Evolutionary conservation across 352 stramenopile species (phyloP), one percentile per base, ranked within the genome.

Genomic region (Phytophthora constricta): DNA sequence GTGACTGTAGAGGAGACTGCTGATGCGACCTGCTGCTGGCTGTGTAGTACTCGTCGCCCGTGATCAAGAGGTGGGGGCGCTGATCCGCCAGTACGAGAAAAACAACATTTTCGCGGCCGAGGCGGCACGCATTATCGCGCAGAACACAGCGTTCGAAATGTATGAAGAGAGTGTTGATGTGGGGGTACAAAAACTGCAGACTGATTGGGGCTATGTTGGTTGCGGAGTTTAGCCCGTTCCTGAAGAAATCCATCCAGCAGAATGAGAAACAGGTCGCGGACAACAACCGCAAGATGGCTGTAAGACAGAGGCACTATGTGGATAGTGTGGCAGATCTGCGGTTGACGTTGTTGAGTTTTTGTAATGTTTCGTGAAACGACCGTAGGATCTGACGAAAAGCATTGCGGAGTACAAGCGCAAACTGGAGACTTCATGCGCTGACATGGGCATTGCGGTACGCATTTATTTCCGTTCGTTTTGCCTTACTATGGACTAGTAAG

Each of bases 81-180:
- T 94, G 51, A 72, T 92, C 43, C 81, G 76, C 7, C 66, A 82
- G 58, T 94, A 94, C 71, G 84, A 94, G 68, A 91, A 88, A 62
- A 86, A 90, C 65, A 90, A 91, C 58, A 66, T 94, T 17, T 94
- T 90, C 31, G 80, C 78, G 5, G 86, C 84, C 8, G 86, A 94
- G 51, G 70, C 76, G n/a, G 86, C 86, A 31, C 81, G 86, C n/a
- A 68, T 88, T 51, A 80, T 94, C 51, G 64, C 83, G 33, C 84
- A 91, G 69, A 90, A 92, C 68, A 90, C 80, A 17, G 74, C 81
- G 27, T 94, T 84, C 64, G 86, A 94, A 61, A 91, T 94, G 86
- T 95, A 66, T 11, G 72, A 33, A 2, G 20, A 11, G 10, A 23
- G 34, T n/a, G 27, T n/a, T 41, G 26, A 33, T 17, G 14, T 5